These are phyloP conservation scores for Talaromyces sp. DNA, from an alignment of 2,329 filamentous ascomycete genomes.

Conservation along the genomic window DNA sequence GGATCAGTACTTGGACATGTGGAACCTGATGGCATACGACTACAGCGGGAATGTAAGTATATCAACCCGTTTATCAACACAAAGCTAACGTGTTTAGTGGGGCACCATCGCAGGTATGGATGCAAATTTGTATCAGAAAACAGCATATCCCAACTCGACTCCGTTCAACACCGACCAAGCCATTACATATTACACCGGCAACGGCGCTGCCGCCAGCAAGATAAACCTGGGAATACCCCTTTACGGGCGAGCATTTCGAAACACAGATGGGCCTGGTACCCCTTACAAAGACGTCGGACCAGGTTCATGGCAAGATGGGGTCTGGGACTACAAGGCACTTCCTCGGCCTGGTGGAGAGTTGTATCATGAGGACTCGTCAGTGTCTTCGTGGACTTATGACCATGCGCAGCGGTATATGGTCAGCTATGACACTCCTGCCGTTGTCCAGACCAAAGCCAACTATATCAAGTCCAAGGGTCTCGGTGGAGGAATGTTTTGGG, in stretches of 20 bases:
- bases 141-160: conserved; percentile 60
- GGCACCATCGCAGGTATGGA: conserved; percentile 15
- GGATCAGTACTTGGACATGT: conserved; percentile 52
- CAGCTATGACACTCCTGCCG: conserved; percentile 68
- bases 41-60: conserved; percentile 44
- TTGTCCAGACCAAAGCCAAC: conserved; percentile 58
- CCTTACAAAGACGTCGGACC: conserved; percentile 70
- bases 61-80: background rate
- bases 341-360: conserved; percentile 66
- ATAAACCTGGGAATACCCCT: conserved; percentile 89
- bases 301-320: conserved; percentile 70
- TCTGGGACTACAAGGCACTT: conserved; percentile 77
- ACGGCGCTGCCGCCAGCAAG: conserved; percentile 66
- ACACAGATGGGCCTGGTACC: conserved; percentile 71
- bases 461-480: conserved; percentile 64
- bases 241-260: conserved; percentile 81
- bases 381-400: conserved; percentile 69
- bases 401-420: conserved; percentile 60
- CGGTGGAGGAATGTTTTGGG: conserved; percentile 97
- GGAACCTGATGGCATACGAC: conserved; percentile 77
- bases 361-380: conserved; percentile 57
- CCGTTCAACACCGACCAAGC: conserved; percentile 76
- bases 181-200: conserved; percentile 65
- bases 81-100: conserved; percentile 15
- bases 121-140: conserved; percentile 69